Percentiles rank a stretch among this genome's conserved stretches.
These are phyloP conservation scores for Ananas comosus DNA, from an alignment of 176 grass and related monocot genomes.

Conservation along the genomic window DNA sequence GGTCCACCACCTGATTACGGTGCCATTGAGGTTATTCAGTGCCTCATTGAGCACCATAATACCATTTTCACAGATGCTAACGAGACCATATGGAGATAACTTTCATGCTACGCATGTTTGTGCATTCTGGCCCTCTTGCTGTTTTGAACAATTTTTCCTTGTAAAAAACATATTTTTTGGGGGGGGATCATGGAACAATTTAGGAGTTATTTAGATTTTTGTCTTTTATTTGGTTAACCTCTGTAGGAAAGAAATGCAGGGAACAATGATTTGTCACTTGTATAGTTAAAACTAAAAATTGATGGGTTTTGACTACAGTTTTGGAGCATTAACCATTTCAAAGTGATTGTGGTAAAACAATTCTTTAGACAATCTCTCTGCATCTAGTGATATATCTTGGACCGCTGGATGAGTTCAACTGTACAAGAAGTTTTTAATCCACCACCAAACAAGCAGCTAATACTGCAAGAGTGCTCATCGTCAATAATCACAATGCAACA, in stretches of 20 bases:
- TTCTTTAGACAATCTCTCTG: background rate
- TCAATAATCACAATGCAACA: no score
- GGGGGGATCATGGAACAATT: constrained; percentile 10
- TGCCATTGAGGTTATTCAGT: constrained; percentile 90
- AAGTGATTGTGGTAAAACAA: background rate
- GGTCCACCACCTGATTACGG: constrained; percentile 64
- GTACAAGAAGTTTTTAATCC: no score
- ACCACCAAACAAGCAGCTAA: no score
- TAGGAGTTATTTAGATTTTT: constrained; percentile 29
- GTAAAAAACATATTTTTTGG: constrained; percentile 18
- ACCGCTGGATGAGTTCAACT: no score
- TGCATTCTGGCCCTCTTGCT: constrained; percentile 18
- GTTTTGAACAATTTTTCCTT: background rate
- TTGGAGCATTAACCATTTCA: background rate
- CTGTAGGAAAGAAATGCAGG: background rate
- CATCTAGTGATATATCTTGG: no score
- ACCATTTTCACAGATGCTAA: constrained; percentile 82
- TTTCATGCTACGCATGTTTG: background rate
- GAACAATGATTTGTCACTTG: background rate
- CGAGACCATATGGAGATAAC: constrained; percentile 74
- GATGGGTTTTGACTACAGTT: background rate
- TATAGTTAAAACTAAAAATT: background rate
- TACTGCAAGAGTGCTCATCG: no score
- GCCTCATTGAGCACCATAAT: constrained; percentile 92
- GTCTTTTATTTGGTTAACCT: constrained; percentile 1